Conservation (phyloP, 225 moss, liverwort and hornwort genomes). For the Physcomitrellopsis africana region DNA sequence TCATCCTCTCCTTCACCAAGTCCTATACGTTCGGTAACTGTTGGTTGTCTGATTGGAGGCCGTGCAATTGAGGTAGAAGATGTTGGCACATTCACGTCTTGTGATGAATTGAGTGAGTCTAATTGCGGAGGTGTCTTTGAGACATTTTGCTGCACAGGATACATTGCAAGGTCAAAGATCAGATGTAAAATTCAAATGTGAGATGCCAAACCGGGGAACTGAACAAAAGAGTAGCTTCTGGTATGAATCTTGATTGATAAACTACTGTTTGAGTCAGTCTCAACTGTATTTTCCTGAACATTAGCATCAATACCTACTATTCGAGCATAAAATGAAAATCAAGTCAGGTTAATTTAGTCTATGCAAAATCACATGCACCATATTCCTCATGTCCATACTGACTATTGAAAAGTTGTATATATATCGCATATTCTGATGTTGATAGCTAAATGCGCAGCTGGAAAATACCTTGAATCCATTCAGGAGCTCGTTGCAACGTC, state of each 20-base stretch:
- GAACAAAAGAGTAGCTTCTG: background rate
- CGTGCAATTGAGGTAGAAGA: slow-evolving; percentile 33
- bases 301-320: background rate
- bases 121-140: slow-evolving; percentile 28
- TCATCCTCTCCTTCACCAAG: slow-evolving; percentile 40
- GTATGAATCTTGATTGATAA: slow-evolving; percentile 5
- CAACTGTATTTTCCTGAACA: slow-evolving; percentile 15
- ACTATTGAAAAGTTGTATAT: background rate
- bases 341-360: no score
- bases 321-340: background rate
- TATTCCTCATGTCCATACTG: slow-evolving; percentile 4
- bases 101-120: slow-evolving; percentile 32
- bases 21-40: slow-evolving; percentile 36
- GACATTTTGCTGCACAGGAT: slow-evolving; percentile 46
- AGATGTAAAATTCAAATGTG: background rate
- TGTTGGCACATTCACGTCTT: slow-evolving; percentile 31
- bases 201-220: slow-evolving; percentile 9
- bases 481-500: slow-evolving; percentile 51
- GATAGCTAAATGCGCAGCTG: slow-evolving; percentile 10
- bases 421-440: slow-evolving; percentile 12
- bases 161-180: slow-evolving; percentile 7
- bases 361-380: slow-evolving; percentile 10
- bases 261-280: slow-evolving; percentile 11
- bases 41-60: slow-evolving; percentile 36
- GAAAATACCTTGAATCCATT: slow-evolving; percentile 41